Conservation (phyloP, 1,139 yeast genomes). For the Zygosaccharomyces sapae region DNA sequence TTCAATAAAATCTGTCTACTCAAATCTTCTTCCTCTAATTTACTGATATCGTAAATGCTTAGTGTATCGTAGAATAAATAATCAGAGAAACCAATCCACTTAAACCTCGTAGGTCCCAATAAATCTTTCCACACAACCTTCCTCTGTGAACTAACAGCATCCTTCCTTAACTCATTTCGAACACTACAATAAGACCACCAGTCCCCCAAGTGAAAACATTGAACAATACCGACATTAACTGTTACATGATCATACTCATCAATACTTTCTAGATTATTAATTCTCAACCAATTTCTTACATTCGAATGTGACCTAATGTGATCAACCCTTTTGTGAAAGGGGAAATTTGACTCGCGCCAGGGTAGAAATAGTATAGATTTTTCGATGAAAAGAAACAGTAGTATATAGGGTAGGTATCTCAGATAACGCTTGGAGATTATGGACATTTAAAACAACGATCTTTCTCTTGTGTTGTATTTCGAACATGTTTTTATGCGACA, state of each 20-base stretch:
- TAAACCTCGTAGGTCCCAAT: slow-evolving; percentile 18
- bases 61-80: slow-evolving; percentile 25
- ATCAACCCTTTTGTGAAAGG: slow-evolving; percentile 3
- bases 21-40: slow-evolving; percentile 5
- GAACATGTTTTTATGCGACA: background rate
- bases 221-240: slow-evolving; percentile 20
- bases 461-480: background rate
- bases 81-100: slow-evolving; percentile 26
- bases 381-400: slow-evolving; percentile 5
- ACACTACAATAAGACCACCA: slow-evolving; percentile 16
- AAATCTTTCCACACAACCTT: slow-evolving; percentile 23
- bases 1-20: slow-evolving; percentile 3
- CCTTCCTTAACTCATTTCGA: slow-evolving; percentile 2
- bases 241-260: slow-evolving; percentile 11
- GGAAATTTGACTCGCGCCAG: slow-evolving; percentile 6
- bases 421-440: slow-evolving; percentile 7
- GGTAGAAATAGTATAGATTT: slow-evolving; percentile 4
- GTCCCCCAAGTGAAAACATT: slow-evolving; percentile 24
- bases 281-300: slow-evolving; percentile 5
- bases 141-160: slow-evolving; percentile 6
- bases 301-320: slow-evolving; percentile 2
- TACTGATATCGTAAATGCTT: slow-evolving; percentile 5
- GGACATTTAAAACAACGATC: background rate
- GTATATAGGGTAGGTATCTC: slow-evolving; percentile 8
- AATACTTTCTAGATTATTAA: slow-evolving; percentile 5